These are phyloP conservation scores for Periconia digitata DNA, from an alignment of 2,329 filamentous ascomycete species.

Conservation along the genomic window DNA sequence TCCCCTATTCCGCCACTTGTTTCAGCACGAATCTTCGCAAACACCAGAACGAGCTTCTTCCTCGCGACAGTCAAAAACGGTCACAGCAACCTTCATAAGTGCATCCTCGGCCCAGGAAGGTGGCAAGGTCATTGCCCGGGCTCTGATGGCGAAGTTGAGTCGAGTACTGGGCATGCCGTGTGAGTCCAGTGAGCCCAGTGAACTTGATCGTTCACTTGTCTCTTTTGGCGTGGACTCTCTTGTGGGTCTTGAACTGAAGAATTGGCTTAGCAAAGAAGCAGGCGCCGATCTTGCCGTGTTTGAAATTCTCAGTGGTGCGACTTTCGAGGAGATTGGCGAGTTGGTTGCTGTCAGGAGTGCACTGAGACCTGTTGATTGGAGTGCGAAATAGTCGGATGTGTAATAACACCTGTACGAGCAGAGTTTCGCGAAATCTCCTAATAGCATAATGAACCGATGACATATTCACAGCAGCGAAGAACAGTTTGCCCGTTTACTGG, in stretches of 20 bases:
- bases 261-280: conserved; percentile 8
- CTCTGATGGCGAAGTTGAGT: background rate
- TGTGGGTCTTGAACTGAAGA: conserved; percentile 6
- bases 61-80: background rate
- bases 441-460: too few relatives aligned
- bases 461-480: too few relatives aligned
- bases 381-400: too few relatives aligned
- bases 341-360: background rate
- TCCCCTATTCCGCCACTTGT: background rate
- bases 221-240: conserved; percentile 7
- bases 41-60: background rate
- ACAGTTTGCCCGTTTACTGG: too few relatives aligned
- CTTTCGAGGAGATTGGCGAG: background rate
- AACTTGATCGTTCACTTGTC: background rate
- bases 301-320: conserved; percentile 4
- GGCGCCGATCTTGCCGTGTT: conserved; percentile 8
- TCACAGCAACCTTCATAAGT: background rate
- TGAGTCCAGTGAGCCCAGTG: background rate
- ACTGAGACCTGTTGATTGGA: background rate
- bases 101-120: background rate
- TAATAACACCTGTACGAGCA: too few relatives aligned
- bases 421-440: too few relatives aligned
- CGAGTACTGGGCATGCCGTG: background rate
- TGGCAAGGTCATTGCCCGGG: background rate
- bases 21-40: background rate